phyloP scores from a whole-genome alignment of 176 grass and related monocot genomes.

The Musa acuminata region DNA sequence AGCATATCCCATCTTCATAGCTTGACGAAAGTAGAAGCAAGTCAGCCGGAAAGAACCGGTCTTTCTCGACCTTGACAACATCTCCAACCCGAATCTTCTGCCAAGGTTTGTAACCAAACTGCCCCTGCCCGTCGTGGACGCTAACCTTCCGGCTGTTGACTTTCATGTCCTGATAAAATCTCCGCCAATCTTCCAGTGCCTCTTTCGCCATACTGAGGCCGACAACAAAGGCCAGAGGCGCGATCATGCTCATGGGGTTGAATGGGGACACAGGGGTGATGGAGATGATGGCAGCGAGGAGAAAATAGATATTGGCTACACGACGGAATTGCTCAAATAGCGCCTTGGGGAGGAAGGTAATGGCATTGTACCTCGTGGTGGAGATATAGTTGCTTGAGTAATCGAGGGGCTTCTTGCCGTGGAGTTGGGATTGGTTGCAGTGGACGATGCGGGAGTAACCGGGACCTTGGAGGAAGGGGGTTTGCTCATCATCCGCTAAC shows the following conservation, averaged over 20 bases:
- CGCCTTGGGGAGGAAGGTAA: slow-evolving; percentile 93
- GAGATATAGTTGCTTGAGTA: slow-evolving; percentile 83
- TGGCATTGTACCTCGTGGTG: slow-evolving; percentile 90
- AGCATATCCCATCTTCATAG: slow-evolving; percentile 99
- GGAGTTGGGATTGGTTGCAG: slow-evolving; percentile 64
- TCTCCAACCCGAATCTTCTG: slow-evolving; percentile 73
- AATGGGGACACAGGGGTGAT: slow-evolving; percentile 82
- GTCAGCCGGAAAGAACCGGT: slow-evolving; percentile 92
- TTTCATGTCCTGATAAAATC: slow-evolving; percentile 96
- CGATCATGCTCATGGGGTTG: slow-evolving; percentile 79
- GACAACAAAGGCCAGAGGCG: slow-evolving; percentile 68
- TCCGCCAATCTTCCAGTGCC: slow-evolving; percentile 82
- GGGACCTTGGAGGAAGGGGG: slow-evolving; percentile 35
- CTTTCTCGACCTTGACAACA: slow-evolving; percentile 88
- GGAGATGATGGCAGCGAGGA: slow-evolving; percentile 82
- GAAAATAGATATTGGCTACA: slow-evolving; percentile 90
- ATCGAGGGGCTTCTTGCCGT: slow-evolving; percentile 55
- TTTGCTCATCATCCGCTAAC: slow-evolving; percentile 4
- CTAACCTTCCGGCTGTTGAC: slow-evolving; percentile 69
- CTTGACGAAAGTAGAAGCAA: slow-evolving; percentile 69
- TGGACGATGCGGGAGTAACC: slow-evolving; percentile 74
- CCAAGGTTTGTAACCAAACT: slow-evolving; percentile 61
- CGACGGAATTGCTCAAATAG: slow-evolving; percentile 97
- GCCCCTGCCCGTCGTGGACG: slow-evolving; percentile 45
- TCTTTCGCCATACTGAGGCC: slow-evolving; percentile 93